Evolutionary conservation across 2,329 filamentous ascomycete genomes (phyloP), one percentile per base, ranked within the genome.

Genomic region (Pyricularia grisea): DNA sequence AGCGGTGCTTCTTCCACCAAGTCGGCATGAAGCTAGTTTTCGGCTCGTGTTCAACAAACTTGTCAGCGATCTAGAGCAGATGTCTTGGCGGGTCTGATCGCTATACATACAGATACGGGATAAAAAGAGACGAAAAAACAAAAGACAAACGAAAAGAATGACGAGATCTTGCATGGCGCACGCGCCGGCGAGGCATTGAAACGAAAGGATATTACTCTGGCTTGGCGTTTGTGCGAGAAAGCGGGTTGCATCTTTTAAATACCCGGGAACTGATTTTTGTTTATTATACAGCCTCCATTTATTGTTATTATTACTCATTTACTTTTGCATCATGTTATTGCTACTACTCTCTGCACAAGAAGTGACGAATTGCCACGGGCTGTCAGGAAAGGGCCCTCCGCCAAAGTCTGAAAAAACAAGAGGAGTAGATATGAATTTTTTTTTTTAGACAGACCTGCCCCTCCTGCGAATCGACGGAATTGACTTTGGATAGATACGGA

Each of bases 1-100:
- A 17, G 17, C 17, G 25, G 25, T 63, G 31, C 67, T 4, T 68
- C 67, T 42, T 55, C 66, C 17, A 67, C 66, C 42, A 67, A 67
- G 66, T 67, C 66, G 25, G 31, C 66, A 67, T 58, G 12, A 50
- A 27, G 36, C 23, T 25, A 63, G 27, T 27, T 61, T 25, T 60
- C 23, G 28, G 60, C 25, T 61, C 58, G 60, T 20, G 14, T 28
- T 27, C 25, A 28, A 28, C 3, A 17, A 28, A 63, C 25, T 63
- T 17, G 60, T 20, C 58, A 61, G 58, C n/a, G 14, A 23, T 25
- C 5, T 61, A 61, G 25, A 61, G 23, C 60, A 30, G 12, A 12
- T 12, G 25, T 11, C 25, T 30, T 12, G 25, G 42, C 20, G 42
- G 42, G 14, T 63, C 28, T 28, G 60, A 63, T 30, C 60, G 27